Evolutionary conservation across 73 alveolate genomes (phyloP).

Genomic region (Stentor roeselii): DNA sequence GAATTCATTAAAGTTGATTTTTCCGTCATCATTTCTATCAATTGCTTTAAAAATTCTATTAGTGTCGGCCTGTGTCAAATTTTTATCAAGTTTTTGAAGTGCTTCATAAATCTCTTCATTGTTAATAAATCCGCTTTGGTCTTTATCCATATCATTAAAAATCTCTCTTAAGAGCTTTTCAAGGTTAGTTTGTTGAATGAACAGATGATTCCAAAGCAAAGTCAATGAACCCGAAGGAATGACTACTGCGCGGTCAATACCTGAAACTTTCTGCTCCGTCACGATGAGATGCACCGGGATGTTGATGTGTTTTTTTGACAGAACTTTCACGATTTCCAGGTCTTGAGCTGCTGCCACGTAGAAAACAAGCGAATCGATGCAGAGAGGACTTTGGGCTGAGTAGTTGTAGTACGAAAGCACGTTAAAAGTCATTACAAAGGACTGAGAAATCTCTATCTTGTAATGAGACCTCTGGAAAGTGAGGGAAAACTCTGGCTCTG

Average conservation of each 20-base stretch:
- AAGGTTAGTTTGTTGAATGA: conserved; percentile 20
- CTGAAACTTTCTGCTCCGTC: not conserved
- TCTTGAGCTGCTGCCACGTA: not conserved
- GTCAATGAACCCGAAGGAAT: not conserved
- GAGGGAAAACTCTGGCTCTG: not conserved
- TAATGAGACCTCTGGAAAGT: not conserved
- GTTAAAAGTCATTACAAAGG: not conserved
- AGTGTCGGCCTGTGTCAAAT: conserved; percentile 58
- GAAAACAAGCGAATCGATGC: not conserved
- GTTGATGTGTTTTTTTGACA: not conserved
- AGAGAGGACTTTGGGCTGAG: not conserved
- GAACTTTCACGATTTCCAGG: not conserved
- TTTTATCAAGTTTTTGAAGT: conserved; percentile 50
- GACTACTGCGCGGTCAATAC: not conserved
- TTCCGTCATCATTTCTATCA: conserved; percentile 61
- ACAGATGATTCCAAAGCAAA: not conserved
- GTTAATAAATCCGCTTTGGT: conserved; percentile 57
- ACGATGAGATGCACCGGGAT: not conserved
- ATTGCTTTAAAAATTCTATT: conserved; percentile 56
- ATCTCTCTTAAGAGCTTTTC: conserved; percentile 46
- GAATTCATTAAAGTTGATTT: conserved; percentile 62
- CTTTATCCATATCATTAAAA: conserved; percentile 51
- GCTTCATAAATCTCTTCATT: conserved; percentile 51
- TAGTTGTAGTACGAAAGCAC: not conserved
- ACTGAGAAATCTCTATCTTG: not conserved